Base-by-base conservation (phyloP, 1,284 basidiomycete genomes). In the Microbotryum scabiosae region DNA sequence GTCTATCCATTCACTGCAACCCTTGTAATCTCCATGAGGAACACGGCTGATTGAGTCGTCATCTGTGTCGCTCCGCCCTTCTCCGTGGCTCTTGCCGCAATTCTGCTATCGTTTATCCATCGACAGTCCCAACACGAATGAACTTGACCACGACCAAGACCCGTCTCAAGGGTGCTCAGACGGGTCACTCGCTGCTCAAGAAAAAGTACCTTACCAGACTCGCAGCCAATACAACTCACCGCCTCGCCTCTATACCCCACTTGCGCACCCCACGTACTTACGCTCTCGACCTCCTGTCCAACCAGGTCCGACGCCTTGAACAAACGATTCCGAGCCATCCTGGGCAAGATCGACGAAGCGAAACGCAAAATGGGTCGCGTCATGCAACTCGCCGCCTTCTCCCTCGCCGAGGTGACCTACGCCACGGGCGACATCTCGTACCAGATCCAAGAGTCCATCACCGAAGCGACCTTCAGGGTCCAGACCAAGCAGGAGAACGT, bases 321-420 rank as follows among this genome's bases (percentile, higher is more conserved):
- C 64, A 68, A 68, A 59, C 70, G 71, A 14, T 72, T 72, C 64
- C 71, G 72, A 28, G 59, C 68, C 51, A 78, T 78, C 67, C 76
- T 76, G 2, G 69, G 69, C 57, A 78, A 78, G 71, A 78, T 78
- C 49, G 93, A 97, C 73, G 96, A 98, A 80, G 94, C 96, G 20
- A 99, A 99, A 77, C 85, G 92, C 63, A 92, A 97, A 79, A 98
- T 98, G 96, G 96, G 96, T 46, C 82, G 87, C 67, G 93, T 98
- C 32, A 96, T 99, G 85, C 96, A 98, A 76, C 81, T 96, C 55
- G 96, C 96, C 20, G 96, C 93, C 51, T 97, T 99, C 81, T 94
- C 90, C 48, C 86, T 98, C 76, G 96, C 96, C 1, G 96, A 98
- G 76, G 96, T 98, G 64, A 92, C 90, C 30, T 99, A 98, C 77